These are phyloP conservation scores for Russula sp. DNA, from an alignment of 768 basidiomycete genomes.

Conservation along the genomic window DNA sequence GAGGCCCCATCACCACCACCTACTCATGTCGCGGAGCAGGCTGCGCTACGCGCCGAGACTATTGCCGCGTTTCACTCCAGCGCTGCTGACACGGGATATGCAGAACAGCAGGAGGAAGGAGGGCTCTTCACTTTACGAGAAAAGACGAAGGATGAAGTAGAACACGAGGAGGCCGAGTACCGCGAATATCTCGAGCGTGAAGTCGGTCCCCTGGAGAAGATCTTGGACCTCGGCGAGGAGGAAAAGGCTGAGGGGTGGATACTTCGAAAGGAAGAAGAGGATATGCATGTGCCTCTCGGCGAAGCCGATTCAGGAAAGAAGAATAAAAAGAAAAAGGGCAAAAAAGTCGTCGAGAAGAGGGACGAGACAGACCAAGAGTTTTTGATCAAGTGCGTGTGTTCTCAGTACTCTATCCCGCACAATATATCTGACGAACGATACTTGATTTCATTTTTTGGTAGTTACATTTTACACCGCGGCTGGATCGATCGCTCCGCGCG, in stretches of 20 bases:
- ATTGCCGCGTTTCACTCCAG: conserved; percentile 75
- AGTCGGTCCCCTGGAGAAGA: conserved; percentile 68
- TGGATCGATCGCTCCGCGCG: conserved; percentile 84
- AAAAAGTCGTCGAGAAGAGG: conserved; percentile 38
- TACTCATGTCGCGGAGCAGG: conserved; percentile 80
- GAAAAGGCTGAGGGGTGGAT: conserved; percentile 30
- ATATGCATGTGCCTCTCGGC: conserved; percentile 33
- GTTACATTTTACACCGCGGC: conserved; percentile 95
- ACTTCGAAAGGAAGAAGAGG: conserved; percentile 35
- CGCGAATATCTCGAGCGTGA: conserved; percentile 74
- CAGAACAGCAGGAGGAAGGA: conserved; percentile 52
- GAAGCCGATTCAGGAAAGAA: conserved; percentile 36
- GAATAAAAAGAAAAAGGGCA: conserved; percentile 35
- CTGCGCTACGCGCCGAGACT: conserved; percentile 70
- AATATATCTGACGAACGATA: conserved; percentile 1
- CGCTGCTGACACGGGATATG: conserved; percentile 35
- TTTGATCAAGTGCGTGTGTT: conserved; percentile 70
- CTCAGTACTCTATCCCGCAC: conserved; percentile 6
- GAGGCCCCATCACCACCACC: conserved; percentile 47
- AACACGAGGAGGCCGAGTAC: conserved; percentile 84
- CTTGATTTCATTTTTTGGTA: conserved; percentile 36
- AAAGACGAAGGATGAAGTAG: conserved; percentile 73
- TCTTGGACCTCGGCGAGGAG: conserved; percentile 57
- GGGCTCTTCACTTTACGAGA: conserved; percentile 72
- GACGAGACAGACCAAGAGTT: conserved; percentile 81